phyloP scores from a whole-genome alignment of 371 early-diverging fungal species.

The Mortierella sp. region DNA sequence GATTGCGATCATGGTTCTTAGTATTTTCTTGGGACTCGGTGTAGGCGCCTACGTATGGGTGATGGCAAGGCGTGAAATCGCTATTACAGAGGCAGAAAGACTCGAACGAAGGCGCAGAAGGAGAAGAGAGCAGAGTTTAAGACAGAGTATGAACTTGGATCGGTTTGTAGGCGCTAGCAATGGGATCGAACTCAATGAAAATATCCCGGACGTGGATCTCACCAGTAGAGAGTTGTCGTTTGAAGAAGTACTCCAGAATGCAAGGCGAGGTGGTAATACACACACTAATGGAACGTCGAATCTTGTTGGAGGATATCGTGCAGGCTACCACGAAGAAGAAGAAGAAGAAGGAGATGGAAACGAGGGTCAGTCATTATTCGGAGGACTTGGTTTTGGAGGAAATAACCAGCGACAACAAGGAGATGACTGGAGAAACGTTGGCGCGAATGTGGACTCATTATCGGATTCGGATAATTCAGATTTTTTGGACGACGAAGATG shows the following conservation, averaged over 20 bases:
- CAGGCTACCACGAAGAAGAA: slow-evolving; percentile 28
- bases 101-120: slow-evolving; percentile 32
- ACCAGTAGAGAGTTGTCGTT: slow-evolving; percentile 12
- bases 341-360: slow-evolving; percentile 33
- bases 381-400: neutral
- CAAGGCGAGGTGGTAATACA: neutral
- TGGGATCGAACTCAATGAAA: slow-evolving; percentile 16
- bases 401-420: neutral
- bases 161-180: neutral
- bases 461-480: slow-evolving; percentile 35
- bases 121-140: slow-evolving; percentile 9
- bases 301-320: slow-evolving; percentile 12
- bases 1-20: slow-evolving; percentile 56
- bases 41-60: slow-evolving; percentile 73
- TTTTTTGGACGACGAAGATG: slow-evolving; percentile 31
- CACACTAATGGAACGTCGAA: neutral
- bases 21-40: slow-evolving; percentile 64
- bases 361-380: slow-evolving; percentile 31
- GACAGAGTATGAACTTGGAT: neutral
- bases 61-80: slow-evolving; percentile 64
- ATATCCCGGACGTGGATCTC: slow-evolving; percentile 25
- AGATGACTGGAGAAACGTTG: slow-evolving; percentile 33
- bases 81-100: slow-evolving; percentile 54
- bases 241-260: neutral
- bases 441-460: slow-evolving; percentile 10